Conservation (phyloP, 345 rosid species). For the Acer yangbiense region DNA sequence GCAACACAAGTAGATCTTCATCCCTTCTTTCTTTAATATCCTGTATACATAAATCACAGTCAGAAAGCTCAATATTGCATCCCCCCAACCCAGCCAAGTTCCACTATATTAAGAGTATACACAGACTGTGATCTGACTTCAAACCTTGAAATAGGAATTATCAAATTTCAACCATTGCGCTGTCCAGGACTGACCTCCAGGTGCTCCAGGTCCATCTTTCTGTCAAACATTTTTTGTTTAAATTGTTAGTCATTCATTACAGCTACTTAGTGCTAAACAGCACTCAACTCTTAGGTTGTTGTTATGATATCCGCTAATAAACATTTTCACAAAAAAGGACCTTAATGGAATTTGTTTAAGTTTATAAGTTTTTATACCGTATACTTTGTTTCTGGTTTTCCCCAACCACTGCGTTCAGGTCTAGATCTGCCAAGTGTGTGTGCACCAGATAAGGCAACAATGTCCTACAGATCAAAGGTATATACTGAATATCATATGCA, state of each 20-base stretch:
- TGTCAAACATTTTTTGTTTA: slow-evolving; percentile 39
- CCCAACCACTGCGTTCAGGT: slow-evolving; percentile 97
- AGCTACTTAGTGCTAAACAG: not conserved
- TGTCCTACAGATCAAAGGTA: slow-evolving; percentile 54
- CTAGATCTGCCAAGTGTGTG: slow-evolving; percentile 94
- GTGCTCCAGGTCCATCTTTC: slow-evolving; percentile 96
- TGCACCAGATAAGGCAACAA: slow-evolving; percentile 95
- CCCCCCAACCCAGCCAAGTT: not conserved
- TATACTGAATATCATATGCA: slow-evolving; percentile 9
- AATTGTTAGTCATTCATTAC: not conserved
- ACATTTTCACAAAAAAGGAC: not conserved
- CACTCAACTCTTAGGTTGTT: not conserved
- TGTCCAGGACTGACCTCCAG: slow-evolving; percentile 99
- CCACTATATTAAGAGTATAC: not conserved
- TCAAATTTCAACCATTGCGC: slow-evolving; percentile 93
- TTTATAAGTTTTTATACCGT: slow-evolving; percentile 52
- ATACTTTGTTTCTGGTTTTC: slow-evolving; percentile 92
- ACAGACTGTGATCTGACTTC: slow-evolving; percentile 21
- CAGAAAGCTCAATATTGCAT: slow-evolving; percentile 11
- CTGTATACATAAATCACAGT: slow-evolving; percentile 36
- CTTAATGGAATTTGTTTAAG: slow-evolving; percentile 6
- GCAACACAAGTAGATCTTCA: slow-evolving; percentile 82
- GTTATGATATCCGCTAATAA: not conserved
- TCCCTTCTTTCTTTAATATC: slow-evolving; percentile 79
- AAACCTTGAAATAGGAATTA: slow-evolving; percentile 95